phyloP scores from a whole-genome alignment of 352 stramenopile genomes.

The Phytopythium delawarense region DNA sequence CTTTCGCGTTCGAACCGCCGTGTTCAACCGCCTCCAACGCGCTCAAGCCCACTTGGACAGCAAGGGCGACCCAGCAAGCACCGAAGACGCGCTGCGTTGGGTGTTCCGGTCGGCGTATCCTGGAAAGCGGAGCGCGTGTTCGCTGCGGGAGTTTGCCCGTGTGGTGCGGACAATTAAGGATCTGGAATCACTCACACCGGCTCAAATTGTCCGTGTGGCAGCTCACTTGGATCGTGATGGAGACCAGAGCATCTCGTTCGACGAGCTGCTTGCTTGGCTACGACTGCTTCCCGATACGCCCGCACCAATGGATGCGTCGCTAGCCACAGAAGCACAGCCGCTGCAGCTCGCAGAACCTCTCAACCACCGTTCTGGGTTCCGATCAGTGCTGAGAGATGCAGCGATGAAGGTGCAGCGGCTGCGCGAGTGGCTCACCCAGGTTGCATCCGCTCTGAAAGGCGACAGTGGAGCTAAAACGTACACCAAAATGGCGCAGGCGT shows the following conservation, averaged over 20 bases:
- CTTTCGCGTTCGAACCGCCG: constrained; percentile 35
- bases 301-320: background rate
- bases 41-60: constrained; percentile 18
- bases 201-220: constrained; percentile 51
- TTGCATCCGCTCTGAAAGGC: background rate
- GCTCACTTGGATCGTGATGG: constrained; percentile 47
- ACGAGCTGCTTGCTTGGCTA: constrained; percentile 68
- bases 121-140: constrained; percentile 19
- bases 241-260: constrained; percentile 56
- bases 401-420: background rate
- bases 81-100: constrained; percentile 50
- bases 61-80: constrained; percentile 23
- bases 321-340: background rate
- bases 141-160: constrained; percentile 31
- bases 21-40: constrained; percentile 17
- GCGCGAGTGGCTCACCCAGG: background rate
- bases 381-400: constrained; percentile 1
- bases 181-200: constrained; percentile 29
- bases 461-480: background rate
- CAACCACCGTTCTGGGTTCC: constrained; percentile 1
- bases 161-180: constrained; percentile 26
- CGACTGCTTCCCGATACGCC: constrained; percentile 17
- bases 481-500: background rate
- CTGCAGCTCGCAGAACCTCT: background rate
- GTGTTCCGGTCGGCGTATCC: constrained; percentile 50